phyloP scores from a whole-genome alignment of 805 yeast species.

The Yamadazyma insecticola region DNA sequence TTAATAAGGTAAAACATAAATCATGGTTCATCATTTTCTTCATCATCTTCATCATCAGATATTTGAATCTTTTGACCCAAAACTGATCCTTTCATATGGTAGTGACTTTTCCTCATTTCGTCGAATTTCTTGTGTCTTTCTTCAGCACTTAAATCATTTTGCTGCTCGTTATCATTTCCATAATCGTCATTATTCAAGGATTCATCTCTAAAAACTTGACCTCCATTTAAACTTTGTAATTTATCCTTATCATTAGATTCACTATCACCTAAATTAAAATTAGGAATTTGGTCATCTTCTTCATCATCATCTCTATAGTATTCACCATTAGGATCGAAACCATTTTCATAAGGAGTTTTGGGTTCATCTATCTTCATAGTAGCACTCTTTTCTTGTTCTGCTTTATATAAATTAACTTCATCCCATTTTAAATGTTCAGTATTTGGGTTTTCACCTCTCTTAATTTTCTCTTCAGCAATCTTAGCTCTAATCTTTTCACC shows the following conservation, averaged over 20 bases:
- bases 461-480: constrained; percentile 33
- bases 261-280: constrained; percentile 56
- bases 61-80: constrained; percentile 31
- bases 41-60: constrained; percentile 23
- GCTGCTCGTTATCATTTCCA: constrained; percentile 29
- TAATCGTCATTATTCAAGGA: constrained; percentile 22
- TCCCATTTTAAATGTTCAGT: constrained; percentile 71
- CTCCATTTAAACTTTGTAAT: constrained; percentile 34
- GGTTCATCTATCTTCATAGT: constrained; percentile 91
- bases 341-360: constrained; percentile 92
- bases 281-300: constrained; percentile 43
- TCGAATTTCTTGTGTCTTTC: constrained; percentile 68
- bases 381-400: constrained; percentile 69
- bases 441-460: not conserved
- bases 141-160: constrained; percentile 44
- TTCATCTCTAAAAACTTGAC: constrained; percentile 29
- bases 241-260: constrained; percentile 32
- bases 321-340: constrained; percentile 77
- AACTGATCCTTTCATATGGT: constrained; percentile 53
- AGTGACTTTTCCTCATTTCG: constrained; percentile 75
- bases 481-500: constrained; percentile 47
- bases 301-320: constrained; percentile 71
- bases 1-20: no score
- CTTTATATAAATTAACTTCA: constrained; percentile 64
- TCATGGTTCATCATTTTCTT: not conserved